Conservation (phyloP, 164 flowering plant genomes). For the Annona squamosa region DNA sequence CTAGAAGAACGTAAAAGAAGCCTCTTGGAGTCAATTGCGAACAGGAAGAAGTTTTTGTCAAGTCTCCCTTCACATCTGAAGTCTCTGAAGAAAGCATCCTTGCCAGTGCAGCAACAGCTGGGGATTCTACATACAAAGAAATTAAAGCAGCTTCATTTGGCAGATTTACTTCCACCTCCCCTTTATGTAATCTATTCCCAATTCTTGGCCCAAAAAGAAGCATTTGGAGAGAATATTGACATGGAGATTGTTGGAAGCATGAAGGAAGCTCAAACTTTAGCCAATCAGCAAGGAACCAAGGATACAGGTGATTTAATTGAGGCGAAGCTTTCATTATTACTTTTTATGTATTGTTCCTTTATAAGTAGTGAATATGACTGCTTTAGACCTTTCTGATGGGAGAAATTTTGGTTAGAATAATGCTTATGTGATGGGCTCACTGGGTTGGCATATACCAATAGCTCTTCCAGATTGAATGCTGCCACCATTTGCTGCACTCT, state of each 20-base stretch:
- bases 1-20: conserved; percentile 66
- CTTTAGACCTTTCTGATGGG: background rate
- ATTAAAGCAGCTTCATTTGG: conserved; percentile 72
- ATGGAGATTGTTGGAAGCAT: conserved; percentile 80
- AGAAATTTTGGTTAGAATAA: too few relatives aligned
- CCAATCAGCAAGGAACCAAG: conserved; percentile 73
- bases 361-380: background rate
- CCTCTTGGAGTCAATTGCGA: conserved; percentile 67
- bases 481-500: background rate
- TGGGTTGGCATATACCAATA: background rate
- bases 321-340: background rate
- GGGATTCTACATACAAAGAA: conserved; percentile 79
- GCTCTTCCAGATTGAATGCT: background rate
- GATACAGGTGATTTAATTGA: conserved; percentile 42
- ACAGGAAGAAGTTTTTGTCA: conserved; percentile 81
- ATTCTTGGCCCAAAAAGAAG: conserved; percentile 86
- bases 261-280: conserved; percentile 87
- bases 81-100: conserved; percentile 90
- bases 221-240: conserved; percentile 87
- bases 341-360: too few relatives aligned
- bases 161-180: conserved; percentile 94
- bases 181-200: conserved; percentile 88
- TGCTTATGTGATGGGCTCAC: background rate
- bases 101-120: conserved; percentile 87
- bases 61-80: conserved; percentile 97